Conservation (phyloP, 1,139 yeast genomes). For the Pichia sp. region DNA sequence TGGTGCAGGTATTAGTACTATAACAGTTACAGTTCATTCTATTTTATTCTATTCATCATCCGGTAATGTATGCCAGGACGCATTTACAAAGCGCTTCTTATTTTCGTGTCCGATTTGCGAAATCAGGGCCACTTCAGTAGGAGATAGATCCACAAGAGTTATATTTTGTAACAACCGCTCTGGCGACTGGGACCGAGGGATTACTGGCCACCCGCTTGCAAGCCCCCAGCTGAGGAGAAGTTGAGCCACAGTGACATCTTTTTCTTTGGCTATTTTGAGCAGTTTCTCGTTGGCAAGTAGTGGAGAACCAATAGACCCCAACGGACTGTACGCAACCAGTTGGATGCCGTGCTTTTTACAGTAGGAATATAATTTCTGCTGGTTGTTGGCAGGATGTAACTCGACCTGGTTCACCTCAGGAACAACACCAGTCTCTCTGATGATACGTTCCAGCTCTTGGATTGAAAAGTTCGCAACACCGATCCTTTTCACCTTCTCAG, state of each 20-base stretch:
- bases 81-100: constrained; percentile 13
- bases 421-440: constrained; percentile 40
- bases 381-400: constrained; percentile 41
- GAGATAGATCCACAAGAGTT: constrained; percentile 9
- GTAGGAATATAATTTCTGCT: constrained; percentile 43
- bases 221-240: constrained; percentile 50
- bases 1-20: no score
- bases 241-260: constrained; percentile 42
- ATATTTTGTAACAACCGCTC: constrained; percentile 18
- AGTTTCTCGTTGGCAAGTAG: constrained; percentile 41
- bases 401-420: constrained; percentile 61
- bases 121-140: constrained; percentile 16
- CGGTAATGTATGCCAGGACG: constrained; percentile 13
- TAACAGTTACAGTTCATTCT: neutral
- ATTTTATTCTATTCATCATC: neutral
- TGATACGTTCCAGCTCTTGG: constrained; percentile 42
- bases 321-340: constrained; percentile 57
- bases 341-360: constrained; percentile 42
- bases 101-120: constrained; percentile 15
- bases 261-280: constrained; percentile 40
- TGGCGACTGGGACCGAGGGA: constrained; percentile 22
- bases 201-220: constrained; percentile 28
- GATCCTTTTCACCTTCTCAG: constrained; percentile 45
- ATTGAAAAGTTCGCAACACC: constrained; percentile 60
- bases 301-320: constrained; percentile 56